Base-by-base conservation (phyloP, 257 asterid genomes). In the Capsicum chinense region DNA sequence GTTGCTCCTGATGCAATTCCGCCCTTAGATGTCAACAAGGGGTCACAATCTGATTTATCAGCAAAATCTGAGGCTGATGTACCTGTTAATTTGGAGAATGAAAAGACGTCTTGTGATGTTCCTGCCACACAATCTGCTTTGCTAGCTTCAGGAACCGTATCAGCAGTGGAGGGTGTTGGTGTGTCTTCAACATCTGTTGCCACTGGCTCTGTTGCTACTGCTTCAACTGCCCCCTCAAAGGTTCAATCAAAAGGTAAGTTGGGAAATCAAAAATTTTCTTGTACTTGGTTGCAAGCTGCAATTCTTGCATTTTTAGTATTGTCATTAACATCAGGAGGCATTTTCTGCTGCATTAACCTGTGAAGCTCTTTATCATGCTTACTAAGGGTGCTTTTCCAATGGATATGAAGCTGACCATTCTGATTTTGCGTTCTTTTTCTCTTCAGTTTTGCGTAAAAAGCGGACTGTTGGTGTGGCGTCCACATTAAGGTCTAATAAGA, bases 401-500 rank as follows among this genome's bases (percentile, higher is more conserved):
- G 33, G 67, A 58, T 78, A 21, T 37, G 73, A 37, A 56, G 6
- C 66, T 74, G 26, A 33, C 19, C 33, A 14, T 78, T 54, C 71
- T 84, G 54, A 8, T 60, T 80, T 71, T 35, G 42, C 59, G 6
- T 64, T 15, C 57, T 54, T 44, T 70, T 19, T 66, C 60, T 71
- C 73, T 11, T 87, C 92, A 97, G 99, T 88, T 89, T 37, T 88
- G 9, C 99, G 98, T 79, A 97, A 97, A 87, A 94, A 96, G 88
- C 90, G 94, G 83, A 81, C 95, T 26, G 91, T 88, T 83, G 89
- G 97, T 56, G 92, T 90, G 57, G 94, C 87, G 66, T 88, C 99
- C 81, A 88, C 97, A 33, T 89, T 92, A 89, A 94, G 93, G 91
- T 90, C 98, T 76, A 97, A 93, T 90, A 97, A 95, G 91, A 97